Evolutionary conservation across 768 basidiomycete genomes (phyloP).

Genomic region (Lactarius sanguifluus): DNA sequence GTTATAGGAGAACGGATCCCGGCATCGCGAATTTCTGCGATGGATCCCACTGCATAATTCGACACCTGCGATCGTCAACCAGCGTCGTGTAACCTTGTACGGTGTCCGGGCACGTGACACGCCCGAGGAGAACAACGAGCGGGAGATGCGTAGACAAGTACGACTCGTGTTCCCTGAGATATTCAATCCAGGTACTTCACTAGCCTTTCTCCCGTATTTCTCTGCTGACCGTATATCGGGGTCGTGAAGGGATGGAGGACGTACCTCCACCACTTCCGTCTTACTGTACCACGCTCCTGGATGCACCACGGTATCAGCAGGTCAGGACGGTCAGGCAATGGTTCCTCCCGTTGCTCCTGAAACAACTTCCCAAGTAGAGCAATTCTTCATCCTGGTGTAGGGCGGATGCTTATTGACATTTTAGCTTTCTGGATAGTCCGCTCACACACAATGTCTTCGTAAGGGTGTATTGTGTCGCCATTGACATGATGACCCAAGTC

Average conservation of each 20-base stretch:
- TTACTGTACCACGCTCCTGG: conserved; percentile 48
- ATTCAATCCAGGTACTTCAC: conserved; percentile 40
- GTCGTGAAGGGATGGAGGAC: neutral
- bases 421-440: conserved; percentile 19
- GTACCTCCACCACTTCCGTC: conserved; percentile 32
- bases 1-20: conserved; percentile 49
- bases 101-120: conserved; percentile 67
- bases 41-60: conserved; percentile 70
- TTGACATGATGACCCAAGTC: conserved; percentile 59
- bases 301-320: conserved; percentile 71
- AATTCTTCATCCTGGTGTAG: neutral
- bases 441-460: conserved; percentile 38
- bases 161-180: conserved; percentile 61
- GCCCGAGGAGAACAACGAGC: conserved; percentile 68
- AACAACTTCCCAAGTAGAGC: conserved; percentile 48
- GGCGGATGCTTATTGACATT: neutral
- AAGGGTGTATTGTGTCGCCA: conserved; percentile 54
- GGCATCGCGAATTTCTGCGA: conserved; percentile 66
- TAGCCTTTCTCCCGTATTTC: neutral
- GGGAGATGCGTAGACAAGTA: conserved; percentile 69
- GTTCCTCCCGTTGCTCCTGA: conserved; percentile 69
- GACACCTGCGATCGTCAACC: conserved; percentile 58
- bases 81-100: conserved; percentile 68
- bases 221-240: neutral
- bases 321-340: conserved; percentile 67